Conservation (phyloP, 805 yeast genomes). For the Wickerhamiella shivajii region DNA sequence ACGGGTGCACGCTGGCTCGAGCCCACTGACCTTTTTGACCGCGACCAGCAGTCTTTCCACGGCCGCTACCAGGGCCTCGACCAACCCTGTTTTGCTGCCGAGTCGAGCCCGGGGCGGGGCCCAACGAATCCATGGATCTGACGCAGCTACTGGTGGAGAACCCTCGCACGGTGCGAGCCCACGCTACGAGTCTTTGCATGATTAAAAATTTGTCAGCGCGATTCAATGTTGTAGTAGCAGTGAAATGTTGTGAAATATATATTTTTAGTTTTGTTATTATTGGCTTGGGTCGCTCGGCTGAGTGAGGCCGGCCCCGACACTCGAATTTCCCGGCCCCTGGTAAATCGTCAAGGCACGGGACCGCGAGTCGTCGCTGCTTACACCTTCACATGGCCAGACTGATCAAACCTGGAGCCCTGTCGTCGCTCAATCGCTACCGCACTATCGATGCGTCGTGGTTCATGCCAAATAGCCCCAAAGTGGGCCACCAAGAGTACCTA, state of each 20-base stretch:
- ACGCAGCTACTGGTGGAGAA: conserved; percentile 7
- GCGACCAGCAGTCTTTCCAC: conserved; percentile 91
- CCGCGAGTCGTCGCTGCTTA: too few species aligned
- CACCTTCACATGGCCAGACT: too few species aligned
- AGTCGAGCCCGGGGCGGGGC: conserved; percentile 23
- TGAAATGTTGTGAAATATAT: too few species aligned
- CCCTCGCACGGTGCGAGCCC: neutral
- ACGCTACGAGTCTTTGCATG: neutral
- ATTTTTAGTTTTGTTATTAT: too few species aligned
- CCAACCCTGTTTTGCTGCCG: conserved; percentile 50
- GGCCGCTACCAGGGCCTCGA: conserved; percentile 80
- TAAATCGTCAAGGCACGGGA: too few species aligned
- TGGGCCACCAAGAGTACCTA: conserved; percentile 34
- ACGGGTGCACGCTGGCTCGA: conserved; percentile 72
- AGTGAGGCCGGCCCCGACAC: too few species aligned
- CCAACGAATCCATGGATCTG: conserved; percentile 15
- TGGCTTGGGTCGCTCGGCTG: too few species aligned
- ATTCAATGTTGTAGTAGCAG: too few species aligned
- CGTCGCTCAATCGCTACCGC: conserved; percentile 21
- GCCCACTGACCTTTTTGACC: conserved; percentile 99
- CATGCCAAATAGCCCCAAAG: conserved; percentile 57
- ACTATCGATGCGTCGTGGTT: conserved; percentile 90
- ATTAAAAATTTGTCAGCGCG: too few species aligned
- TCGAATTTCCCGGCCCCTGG: too few species aligned
- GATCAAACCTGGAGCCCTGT: conserved; percentile 13